Evolutionary conservation across 2,329 filamentous ascomycete genomes (phyloP), one percentile per base, ranked within the genome.

Genomic region (Coleophoma crateriformis): DNA sequence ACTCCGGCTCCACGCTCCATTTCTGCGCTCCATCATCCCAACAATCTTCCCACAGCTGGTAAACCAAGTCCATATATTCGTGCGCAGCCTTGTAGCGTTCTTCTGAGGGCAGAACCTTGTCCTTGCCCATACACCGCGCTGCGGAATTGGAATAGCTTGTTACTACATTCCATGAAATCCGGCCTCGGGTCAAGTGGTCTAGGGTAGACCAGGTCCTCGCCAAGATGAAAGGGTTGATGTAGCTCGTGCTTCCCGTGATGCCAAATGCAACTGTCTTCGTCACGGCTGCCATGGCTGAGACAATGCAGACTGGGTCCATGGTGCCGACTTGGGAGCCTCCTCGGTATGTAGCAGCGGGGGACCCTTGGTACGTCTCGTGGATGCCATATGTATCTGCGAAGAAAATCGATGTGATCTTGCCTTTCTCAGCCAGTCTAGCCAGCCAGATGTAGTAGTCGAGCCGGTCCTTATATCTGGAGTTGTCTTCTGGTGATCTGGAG

Each of bases 251-350:
- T 0, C 81, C 75, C 0, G 84, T 87, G 0, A 86, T 79, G 1
- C 82, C 82, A 52, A 87, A 86, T 0, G 75, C 79, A 11, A 87
- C 74, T 48, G 71, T 83, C 54, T 78, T 75, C 0, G 84, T 87
- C 0, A 72, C 82, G 0, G 83, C 82, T 1, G 83, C 83, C 82
- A 87, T 85, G 2, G 82, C 81, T 3, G 81, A 74, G 0, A 87
- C 71, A 1, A 81, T 71, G 1, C 76, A 73, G 2, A 85, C 59
- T 0, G 83, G 82, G 60, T 87, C 83, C 10, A 52, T 52, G 82
- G 84, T 8, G 84, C 79, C 0, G 82, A 83, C 76, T 79, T 85
- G 62, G 86, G 84, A 0, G 82, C 82, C 2, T 80, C 82, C 0
- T 80, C 78, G 1, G 71, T 61, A 44, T 0, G 81, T 78, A 0